A percentile compares a stretch with the other conserved stretches of the same genome.
These are phyloP conservation scores for Zhuliangozyma parablackwelliae DNA, from an alignment of 1,139 yeast species.

Conservation along the genomic window DNA sequence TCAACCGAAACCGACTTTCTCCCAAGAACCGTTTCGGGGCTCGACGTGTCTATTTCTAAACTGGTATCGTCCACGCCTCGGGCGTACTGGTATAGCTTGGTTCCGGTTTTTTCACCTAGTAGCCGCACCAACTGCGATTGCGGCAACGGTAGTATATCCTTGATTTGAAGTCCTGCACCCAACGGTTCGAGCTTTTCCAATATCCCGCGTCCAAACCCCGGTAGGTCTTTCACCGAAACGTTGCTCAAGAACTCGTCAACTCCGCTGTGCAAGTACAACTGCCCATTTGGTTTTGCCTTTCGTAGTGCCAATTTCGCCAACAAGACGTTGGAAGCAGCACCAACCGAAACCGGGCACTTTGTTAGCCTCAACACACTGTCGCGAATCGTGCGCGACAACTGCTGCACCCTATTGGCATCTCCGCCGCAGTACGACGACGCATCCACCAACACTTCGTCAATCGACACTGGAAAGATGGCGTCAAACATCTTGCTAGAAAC, in stretches of 20 bases:
- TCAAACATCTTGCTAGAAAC: slow-evolving; percentile 46
- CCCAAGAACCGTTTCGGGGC: slow-evolving; percentile 39
- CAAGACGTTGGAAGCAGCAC: slow-evolving; percentile 66
- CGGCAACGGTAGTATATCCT: slow-evolving; percentile 34
- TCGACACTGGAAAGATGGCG: slow-evolving; percentile 74
- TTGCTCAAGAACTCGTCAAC: slow-evolving; percentile 34
- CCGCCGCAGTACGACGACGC: slow-evolving; percentile 36
- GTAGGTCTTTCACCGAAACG: slow-evolving; percentile 57
- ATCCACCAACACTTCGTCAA: slow-evolving; percentile 86
- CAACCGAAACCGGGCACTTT: slow-evolving; percentile 71
- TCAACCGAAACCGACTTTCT: slow-evolving; percentile 84
- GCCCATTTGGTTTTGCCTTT: slow-evolving; percentile 79
- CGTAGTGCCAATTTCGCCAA: slow-evolving; percentile 74
- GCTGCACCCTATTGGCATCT: slow-evolving; percentile 3
- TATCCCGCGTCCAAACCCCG: slow-evolving; percentile 75
- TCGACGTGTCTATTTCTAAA: slow-evolving; percentile 44
- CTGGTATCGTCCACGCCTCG: slow-evolving; percentile 66
- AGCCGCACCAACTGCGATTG: slow-evolving; percentile 33
- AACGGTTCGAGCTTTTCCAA: slow-evolving; percentile 12
- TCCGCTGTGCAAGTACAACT: slow-evolving; percentile 29
- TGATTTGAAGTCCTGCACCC: slow-evolving; percentile 8
- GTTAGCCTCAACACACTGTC: slow-evolving; percentile 43
- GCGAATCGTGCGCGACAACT: slow-evolving; percentile 13
- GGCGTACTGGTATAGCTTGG: slow-evolving; percentile 53
- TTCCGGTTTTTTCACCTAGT: slow-evolving; percentile 71